Evolutionary conservation across 257 asterid genomes (phyloP), one percentile per base, ranked within the genome.

Genomic region (Haberlea rhodopensis): DNA sequence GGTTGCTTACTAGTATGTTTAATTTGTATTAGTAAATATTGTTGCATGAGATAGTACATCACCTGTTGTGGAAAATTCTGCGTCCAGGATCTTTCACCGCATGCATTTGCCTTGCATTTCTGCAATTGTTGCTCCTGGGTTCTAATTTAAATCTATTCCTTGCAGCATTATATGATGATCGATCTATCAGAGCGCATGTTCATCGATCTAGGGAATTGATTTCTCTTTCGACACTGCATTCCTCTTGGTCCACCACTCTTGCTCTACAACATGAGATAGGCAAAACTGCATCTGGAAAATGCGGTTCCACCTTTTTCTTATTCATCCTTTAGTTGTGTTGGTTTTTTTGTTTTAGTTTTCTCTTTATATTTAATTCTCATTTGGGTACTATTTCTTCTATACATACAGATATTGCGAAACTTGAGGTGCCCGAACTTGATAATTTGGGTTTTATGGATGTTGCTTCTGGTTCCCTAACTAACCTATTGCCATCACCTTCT

Each of bases 111-210:
- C 18, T 32, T 34, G 16, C 24, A 19, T 16, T 60, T 31, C 29
- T 21, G 8, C 28, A 60, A 8, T 28, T 13, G 40, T 28, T 19
- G 6, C 26, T 8, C 8, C 21, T 13, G 61, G 60, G 24, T 67
- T 74, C 52, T 76, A 60, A 76, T 58, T 74, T 69, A 24, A 29
- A 54, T 52, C 63, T 65, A 62, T 68, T 48, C 46, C 63, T 70
- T 87, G 84, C 90, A 90, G 99, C 97, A 53, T 65, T 78, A 65
- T 90, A 94, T 73, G 99, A 94, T 86, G 99, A 94, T 76, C 84
- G 97, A 73, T 87, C 99, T 67, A 83, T 94, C 69, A 85, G 97
- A 75, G 95, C 95, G 71, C 96, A 94, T 76, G 83, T 94, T 75
- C 86, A 81, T 68, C 95, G 95, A 43, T 86, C 95, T 23, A 82